Evolutionary conservation across 2,329 filamentous ascomycete species (phyloP).

Genomic region (Pezicula neosporulosa): DNA sequence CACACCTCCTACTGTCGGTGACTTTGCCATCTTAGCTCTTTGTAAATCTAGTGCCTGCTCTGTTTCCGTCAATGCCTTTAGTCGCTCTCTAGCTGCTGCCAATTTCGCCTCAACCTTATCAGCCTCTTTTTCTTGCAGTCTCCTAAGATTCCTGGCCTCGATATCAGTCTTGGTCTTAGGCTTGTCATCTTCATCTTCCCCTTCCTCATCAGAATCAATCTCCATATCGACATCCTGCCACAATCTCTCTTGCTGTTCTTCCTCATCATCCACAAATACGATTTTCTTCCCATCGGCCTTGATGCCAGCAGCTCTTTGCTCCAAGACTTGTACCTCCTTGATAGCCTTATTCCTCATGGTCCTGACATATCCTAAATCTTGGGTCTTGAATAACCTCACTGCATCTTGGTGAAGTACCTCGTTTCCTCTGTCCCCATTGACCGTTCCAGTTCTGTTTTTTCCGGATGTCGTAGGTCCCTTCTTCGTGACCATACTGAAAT

Average conservation of each 20-base stretch:
- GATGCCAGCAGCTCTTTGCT: conserved; percentile 46
- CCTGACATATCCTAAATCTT: conserved; percentile 63
- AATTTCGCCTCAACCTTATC: conserved; percentile 47
- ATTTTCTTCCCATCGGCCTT: conserved; percentile 28
- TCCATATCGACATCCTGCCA: conserved; percentile 23
- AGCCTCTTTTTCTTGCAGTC: conserved; percentile 40
- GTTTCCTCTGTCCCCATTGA: conserved; percentile 56
- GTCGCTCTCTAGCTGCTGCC: conserved; percentile 47
- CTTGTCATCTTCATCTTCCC: background rate
- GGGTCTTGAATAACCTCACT: conserved; percentile 63
- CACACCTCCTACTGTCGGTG: conserved; percentile 54
- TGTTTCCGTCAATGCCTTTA: conserved; percentile 50
- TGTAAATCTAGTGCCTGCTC: conserved; percentile 57
- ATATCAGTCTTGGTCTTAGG: conserved; percentile 9
- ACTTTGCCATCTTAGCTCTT: conserved; percentile 63
- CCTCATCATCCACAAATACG: conserved; percentile 30
- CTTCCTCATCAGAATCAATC: conserved; percentile 22
- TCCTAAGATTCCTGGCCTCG: conserved; percentile 30
- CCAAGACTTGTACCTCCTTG: conserved; percentile 54
- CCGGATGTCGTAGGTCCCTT: conserved; percentile 50
- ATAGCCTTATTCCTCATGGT: conserved; percentile 56
- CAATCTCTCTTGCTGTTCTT: conserved; percentile 17
- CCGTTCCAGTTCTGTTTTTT: conserved; percentile 50
- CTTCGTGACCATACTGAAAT: conserved; percentile 66
- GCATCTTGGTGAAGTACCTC: conserved; percentile 51